Evolutionary conservation across 164 flowering plant species (phyloP).

Genomic region (Vitis labrusca): DNA sequence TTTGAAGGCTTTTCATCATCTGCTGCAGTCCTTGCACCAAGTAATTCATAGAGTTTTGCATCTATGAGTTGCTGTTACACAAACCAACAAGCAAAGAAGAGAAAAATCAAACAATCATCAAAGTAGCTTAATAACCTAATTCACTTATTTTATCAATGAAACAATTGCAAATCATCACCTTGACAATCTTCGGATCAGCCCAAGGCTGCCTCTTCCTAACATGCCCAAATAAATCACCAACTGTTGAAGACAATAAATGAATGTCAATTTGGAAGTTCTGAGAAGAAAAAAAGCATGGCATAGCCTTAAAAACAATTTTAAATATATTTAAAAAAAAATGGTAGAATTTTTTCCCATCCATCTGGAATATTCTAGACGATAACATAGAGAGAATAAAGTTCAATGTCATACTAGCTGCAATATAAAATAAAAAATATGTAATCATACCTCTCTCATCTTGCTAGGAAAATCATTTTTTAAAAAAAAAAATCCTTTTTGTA

Average conservation of each 20-base stretch:
- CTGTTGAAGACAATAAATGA: constrained; percentile 24
- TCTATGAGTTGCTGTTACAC: constrained; percentile 65
- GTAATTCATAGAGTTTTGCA: constrained; percentile 60
- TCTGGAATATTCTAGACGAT: too few species aligned
- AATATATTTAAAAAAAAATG: too few species aligned
- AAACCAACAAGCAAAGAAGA: constrained; percentile 5
- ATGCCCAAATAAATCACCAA: constrained; percentile 75
- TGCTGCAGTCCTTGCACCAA: constrained; percentile 93
- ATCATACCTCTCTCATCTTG: too few species aligned
- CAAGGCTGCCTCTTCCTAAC: constrained; percentile 80
- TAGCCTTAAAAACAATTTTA: too few species aligned
- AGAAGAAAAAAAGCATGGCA: too few species aligned
- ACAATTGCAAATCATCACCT: constrained; percentile 41
- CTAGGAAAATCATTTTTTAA: too few species aligned
- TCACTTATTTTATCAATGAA: not conserved
- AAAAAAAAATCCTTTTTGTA: too few species aligned
- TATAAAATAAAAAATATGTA: too few species aligned
- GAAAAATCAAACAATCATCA: constrained; percentile 1
- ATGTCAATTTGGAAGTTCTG: too few species aligned
- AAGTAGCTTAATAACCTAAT: not conserved
- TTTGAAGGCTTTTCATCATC: constrained; percentile 79
- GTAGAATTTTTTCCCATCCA: too few species aligned
- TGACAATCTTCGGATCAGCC: constrained; percentile 90
- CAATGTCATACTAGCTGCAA: too few species aligned
- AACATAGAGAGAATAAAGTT: too few species aligned